Evolutionary conservation across 345 rosid genomes (phyloP).

Genomic region (Eutrema japonicum): DNA sequence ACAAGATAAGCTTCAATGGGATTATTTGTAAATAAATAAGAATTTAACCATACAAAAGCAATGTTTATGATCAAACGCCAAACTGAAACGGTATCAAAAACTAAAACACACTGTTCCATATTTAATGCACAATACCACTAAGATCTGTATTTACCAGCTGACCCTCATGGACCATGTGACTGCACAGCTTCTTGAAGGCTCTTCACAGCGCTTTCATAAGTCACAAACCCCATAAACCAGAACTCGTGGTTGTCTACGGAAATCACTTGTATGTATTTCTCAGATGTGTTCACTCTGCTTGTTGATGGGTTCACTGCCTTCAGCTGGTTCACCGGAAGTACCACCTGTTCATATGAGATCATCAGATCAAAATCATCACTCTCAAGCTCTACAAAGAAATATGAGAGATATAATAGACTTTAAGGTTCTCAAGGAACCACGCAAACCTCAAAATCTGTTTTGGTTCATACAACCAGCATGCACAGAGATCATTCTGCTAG

Average conservation of each 20-base stretch:
- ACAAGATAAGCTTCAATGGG: neutral
- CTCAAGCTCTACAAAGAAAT: neutral
- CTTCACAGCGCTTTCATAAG: conserved; percentile 79
- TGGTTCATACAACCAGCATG: neutral
- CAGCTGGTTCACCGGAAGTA: conserved; percentile 68
- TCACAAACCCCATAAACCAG: conserved; percentile 91
- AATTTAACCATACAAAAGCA: conserved; percentile 8
- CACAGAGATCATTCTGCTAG: neutral
- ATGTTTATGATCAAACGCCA: conserved; percentile 33
- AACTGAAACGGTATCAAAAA: conserved; percentile 24
- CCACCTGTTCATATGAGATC: conserved; percentile 50
- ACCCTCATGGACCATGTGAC: conserved; percentile 40
- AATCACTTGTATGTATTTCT: conserved; percentile 83
- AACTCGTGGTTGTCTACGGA: conserved; percentile 86
- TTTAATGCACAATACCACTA: conserved; percentile 31
- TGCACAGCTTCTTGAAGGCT: conserved; percentile 62
- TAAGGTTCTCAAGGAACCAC: conserved; percentile 7
- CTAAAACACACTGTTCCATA: conserved; percentile 20
- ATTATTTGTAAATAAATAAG: neutral
- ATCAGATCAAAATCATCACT: conserved; percentile 18
- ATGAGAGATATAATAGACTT: neutral
- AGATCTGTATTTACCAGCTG: conserved; percentile 4
- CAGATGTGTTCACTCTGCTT: conserved; percentile 71
- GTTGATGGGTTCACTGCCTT: conserved; percentile 81
- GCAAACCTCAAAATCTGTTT: neutral